Evolutionary conservation across 192 early-diverging fungal species (phyloP).

Genomic region (Podila verticillata): DNA sequence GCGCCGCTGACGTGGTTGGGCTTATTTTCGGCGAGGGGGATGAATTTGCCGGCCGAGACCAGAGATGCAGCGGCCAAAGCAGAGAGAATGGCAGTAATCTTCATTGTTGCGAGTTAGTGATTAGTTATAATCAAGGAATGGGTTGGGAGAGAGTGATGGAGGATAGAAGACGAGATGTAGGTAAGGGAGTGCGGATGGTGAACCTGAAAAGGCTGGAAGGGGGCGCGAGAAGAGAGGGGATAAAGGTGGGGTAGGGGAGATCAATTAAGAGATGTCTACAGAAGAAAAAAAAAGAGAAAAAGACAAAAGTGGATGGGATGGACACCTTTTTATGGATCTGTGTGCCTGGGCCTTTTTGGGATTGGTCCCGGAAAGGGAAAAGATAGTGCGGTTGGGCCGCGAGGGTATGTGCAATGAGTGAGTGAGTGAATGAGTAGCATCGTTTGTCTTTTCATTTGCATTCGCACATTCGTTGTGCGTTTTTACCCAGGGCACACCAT

Average conservation of each 20-base stretch:
- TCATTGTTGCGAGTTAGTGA: neutral
- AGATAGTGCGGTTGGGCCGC: no score
- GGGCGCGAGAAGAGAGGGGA: neutral
- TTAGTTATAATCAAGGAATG: neutral
- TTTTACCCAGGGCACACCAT: no score
- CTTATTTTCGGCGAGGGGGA: neutral
- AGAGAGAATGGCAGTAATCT: neutral
- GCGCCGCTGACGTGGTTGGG: neutral
- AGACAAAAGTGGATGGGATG: neutral
- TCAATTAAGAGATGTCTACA: neutral
- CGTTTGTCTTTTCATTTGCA: no score
- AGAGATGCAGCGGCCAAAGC: neutral
- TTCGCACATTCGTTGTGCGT: no score
- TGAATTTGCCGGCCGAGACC: conserved; percentile 6
- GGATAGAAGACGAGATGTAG: neutral
- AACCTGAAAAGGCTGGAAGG: neutral
- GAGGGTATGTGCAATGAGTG: no score
- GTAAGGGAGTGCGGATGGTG: neutral
- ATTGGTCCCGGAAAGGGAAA: no score
- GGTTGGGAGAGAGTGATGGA: neutral
- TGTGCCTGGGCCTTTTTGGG: no score
- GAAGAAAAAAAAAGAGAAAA: neutral
- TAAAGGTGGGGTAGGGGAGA: neutral
- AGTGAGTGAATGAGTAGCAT: no score
- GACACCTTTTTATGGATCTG: neutral